Conservation (phyloP, 768 basidiomycete species). For the Pseudohyphozyma bogoriensis region DNA sequence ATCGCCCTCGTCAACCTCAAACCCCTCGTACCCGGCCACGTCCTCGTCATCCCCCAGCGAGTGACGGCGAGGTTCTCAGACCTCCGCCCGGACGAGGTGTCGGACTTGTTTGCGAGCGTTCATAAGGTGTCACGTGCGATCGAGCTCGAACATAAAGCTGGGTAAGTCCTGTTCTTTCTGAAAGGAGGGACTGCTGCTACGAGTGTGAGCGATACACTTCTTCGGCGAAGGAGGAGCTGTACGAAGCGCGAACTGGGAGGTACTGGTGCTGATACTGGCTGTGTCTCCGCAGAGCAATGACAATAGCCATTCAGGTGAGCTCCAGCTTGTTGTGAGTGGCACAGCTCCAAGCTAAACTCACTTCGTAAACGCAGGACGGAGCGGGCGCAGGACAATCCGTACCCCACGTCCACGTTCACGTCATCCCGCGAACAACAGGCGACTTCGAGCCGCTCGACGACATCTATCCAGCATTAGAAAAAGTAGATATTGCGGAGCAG, state of each 20-base stretch:
- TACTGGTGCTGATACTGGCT: too few relatives aligned
- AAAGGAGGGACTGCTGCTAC: too few relatives aligned
- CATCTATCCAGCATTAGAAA: conserved; percentile 41
- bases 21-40: conserved; percentile 80
- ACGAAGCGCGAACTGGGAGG: too few relatives aligned
- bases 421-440: conserved; percentile 65
- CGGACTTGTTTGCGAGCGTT: conserved; percentile 68
- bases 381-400: conserved; percentile 69
- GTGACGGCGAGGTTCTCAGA: conserved; percentile 47
- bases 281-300: too few relatives aligned
- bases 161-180: too few relatives aligned
- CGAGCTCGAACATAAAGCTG: conserved; percentile 69
- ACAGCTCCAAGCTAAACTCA: too few relatives aligned
- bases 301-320: too few relatives aligned
- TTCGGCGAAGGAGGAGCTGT: conserved; percentile 4
- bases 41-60: conserved; percentile 49
- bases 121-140: conserved; percentile 68
- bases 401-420: conserved; percentile 86
- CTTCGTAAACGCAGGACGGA: too few relatives aligned
- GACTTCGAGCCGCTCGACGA: conserved; percentile 43
- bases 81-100: conserved; percentile 51
- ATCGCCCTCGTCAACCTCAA: conserved; percentile 84
- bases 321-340: too few relatives aligned
- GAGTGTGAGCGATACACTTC: too few relatives aligned
- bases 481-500: too few relatives aligned